These are phyloP conservation scores for Pleurotus djamor DNA, from an alignment of 768 basidiomycete species.

Conservation along the genomic window DNA sequence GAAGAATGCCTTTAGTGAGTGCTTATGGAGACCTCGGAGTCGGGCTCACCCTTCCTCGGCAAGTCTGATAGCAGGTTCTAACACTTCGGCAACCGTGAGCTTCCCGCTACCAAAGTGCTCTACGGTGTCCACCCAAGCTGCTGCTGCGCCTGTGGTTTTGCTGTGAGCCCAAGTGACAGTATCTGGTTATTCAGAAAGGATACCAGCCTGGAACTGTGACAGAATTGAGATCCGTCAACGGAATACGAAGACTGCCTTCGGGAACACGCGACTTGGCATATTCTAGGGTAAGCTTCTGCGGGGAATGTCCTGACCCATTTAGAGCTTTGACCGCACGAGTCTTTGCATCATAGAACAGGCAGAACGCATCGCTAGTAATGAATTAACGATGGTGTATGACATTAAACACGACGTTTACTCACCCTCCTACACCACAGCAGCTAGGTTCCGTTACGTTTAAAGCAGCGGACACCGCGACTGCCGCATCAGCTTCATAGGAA, in stretches of 20 bases:
- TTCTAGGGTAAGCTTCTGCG: conserved; percentile 74
- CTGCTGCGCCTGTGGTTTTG: conserved; percentile 67
- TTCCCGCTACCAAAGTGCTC: conserved; percentile 80
- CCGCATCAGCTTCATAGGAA: conserved; percentile 71
- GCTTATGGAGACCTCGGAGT: too few relatives aligned
- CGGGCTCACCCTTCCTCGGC: conserved; percentile 81
- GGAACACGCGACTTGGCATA: conserved; percentile 71
- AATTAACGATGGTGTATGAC: not conserved
- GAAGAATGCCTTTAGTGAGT: too few relatives aligned
- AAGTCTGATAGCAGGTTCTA: conserved; percentile 86
- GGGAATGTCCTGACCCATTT: conserved; percentile 91
- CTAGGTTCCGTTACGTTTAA: conserved; percentile 90
- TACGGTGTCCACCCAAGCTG: conserved; percentile 93
- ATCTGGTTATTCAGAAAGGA: too few relatives aligned
- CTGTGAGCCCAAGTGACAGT: too few relatives aligned
- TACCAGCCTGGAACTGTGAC: conserved; percentile 79
- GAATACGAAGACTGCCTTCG: conserved; percentile 58
- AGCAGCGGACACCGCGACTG: conserved; percentile 90
- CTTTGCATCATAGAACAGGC: conserved; percentile 87
- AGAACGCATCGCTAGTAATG: conserved; percentile 75
- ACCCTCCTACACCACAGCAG: conserved; percentile 93
- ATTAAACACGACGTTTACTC: conserved; percentile 13
- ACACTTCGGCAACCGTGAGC: conserved; percentile 58
- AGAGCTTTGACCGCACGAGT: conserved; percentile 81
- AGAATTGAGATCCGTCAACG: conserved; percentile 79